A percentile compares a stretch with the other conserved stretches of the same genome.
These are phyloP conservation scores for Phytophthora meadii DNA, from an alignment of 352 stramenopile species.

Conservation along the genomic window DNA sequence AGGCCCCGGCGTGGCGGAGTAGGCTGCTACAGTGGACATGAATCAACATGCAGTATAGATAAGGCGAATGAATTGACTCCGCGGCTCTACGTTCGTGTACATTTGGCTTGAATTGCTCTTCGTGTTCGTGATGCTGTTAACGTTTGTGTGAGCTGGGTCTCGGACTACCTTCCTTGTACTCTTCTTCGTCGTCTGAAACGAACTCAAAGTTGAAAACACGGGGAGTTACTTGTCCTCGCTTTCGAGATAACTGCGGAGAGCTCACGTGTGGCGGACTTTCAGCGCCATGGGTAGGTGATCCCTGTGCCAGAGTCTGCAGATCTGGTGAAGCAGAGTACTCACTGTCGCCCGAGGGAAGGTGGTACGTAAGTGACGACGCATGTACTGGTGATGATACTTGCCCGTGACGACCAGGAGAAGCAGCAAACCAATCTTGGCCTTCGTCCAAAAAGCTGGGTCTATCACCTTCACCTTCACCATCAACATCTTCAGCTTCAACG, in stretches of 20 bases:
- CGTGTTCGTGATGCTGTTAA: conserved; percentile 15
- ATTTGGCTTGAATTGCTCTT: conserved; percentile 30
- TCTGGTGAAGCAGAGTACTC: conserved; percentile 29
- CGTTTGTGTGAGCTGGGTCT: conserved; percentile 14
- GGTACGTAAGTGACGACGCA: conserved; percentile 22
- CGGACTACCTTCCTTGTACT: conserved; percentile 18
- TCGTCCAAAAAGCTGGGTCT: conserved; percentile 17
- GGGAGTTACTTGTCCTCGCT: conserved; percentile 21
- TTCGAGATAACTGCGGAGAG: neutral
- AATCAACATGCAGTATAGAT: conserved; percentile 38
- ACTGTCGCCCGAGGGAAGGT: conserved; percentile 10
- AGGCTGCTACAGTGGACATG: conserved; percentile 14
- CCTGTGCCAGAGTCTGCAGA: conserved; percentile 18
- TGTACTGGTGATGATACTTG: conserved; percentile 21
- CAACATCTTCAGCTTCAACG: too few relatives aligned
- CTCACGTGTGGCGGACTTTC: neutral
- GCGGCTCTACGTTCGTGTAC: conserved; percentile 13
- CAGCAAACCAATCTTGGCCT: conserved; percentile 25
- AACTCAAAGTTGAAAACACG: conserved; percentile 63
- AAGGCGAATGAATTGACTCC: conserved; percentile 21
- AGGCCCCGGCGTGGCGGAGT: conserved; percentile 53
- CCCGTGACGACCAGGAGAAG: conserved; percentile 21
- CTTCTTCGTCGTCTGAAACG: conserved; percentile 34
- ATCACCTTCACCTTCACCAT: conserved; percentile 8
- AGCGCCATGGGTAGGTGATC: neutral